Conservation (phyloP, 1,284 basidiomycete species). For the Sporisorium graminicola region DNA sequence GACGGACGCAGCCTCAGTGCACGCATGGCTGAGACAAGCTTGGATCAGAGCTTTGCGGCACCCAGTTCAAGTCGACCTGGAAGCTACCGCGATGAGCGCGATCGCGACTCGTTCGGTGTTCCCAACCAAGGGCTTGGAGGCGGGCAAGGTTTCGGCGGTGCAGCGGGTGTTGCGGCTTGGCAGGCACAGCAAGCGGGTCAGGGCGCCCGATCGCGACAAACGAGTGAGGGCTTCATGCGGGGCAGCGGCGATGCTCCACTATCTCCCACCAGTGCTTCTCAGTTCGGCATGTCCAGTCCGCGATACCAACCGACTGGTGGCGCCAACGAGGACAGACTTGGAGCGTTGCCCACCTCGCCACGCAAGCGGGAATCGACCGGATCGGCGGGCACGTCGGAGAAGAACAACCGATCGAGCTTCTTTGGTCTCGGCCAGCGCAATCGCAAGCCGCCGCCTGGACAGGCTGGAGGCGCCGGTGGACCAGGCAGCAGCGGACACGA, state of each 20-base stretch:
- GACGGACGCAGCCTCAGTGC: constrained; percentile 45
- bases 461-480: constrained; percentile 21
- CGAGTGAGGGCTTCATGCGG: constrained; percentile 35
- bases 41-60: constrained; percentile 41
- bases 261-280: constrained; percentile 25
- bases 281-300: constrained; percentile 28
- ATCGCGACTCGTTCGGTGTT: constrained; percentile 29
- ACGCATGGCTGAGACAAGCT: constrained; percentile 40
- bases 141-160: constrained; percentile 30
- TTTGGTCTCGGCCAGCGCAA: constrained; percentile 55
- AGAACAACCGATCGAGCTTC: constrained; percentile 59
- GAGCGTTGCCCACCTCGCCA: constrained; percentile 48
- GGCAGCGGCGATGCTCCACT: constrained; percentile 36
- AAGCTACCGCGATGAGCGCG: constrained; percentile 35
- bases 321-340: constrained; percentile 43
- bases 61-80: constrained; percentile 34
- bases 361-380: constrained; percentile 57
- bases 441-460: constrained; percentile 54
- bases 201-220: constrained; percentile 20
- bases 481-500: constrained; percentile 24
- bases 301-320: constrained; percentile 27
- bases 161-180: constrained; percentile 49
- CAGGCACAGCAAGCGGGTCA: constrained; percentile 56
- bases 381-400: constrained; percentile 25
- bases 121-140: constrained; percentile 12